Evolutionary conservation across 2,329 filamentous ascomycete species (phyloP).

Genomic region (Hypoxylon sp.): DNA sequence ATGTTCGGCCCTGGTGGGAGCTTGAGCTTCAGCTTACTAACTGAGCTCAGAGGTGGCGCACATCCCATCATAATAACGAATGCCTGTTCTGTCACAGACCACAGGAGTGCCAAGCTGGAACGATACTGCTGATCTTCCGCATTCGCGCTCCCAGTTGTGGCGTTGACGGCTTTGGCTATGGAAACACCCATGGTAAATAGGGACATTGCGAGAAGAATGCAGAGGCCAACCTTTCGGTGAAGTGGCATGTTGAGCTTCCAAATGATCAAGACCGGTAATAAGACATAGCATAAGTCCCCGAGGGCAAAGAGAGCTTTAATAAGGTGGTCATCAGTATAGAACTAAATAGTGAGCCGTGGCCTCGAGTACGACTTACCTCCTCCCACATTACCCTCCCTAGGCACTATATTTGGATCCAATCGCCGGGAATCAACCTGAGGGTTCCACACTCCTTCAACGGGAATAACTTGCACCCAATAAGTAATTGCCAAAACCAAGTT

Average conservation of each 20-base stretch:
- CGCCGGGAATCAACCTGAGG: too few species aligned
- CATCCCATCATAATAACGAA: conserved; percentile 19
- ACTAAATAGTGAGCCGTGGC: too few species aligned
- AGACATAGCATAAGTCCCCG: conserved; percentile 23
- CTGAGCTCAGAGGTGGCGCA: conserved; percentile 5
- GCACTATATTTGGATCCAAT: too few species aligned
- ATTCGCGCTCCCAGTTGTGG: background rate
- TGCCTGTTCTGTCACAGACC: background rate
- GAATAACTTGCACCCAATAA: background rate
- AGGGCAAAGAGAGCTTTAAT: conserved; percentile 2
- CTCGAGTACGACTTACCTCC: too few species aligned
- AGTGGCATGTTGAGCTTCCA: conserved; percentile 34
- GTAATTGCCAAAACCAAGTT: background rate
- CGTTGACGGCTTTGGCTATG: background rate
- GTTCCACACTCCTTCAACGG: conserved; percentile 18
- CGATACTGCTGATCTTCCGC: too few species aligned
- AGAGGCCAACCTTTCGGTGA: conserved; percentile 13
- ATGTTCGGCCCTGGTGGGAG: background rate
- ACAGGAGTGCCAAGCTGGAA: background rate
- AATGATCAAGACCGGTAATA: conserved; percentile 28
- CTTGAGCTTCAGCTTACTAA: conserved; percentile 4
- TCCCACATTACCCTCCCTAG: too few species aligned
- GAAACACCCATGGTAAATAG: conserved; percentile 24
- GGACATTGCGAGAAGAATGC: conserved; percentile 20
- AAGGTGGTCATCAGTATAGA: too few species aligned